phyloP scores from a whole-genome alignment of 2,329 filamentous ascomycete genomes.

The Botrytis hyacinthi region DNA sequence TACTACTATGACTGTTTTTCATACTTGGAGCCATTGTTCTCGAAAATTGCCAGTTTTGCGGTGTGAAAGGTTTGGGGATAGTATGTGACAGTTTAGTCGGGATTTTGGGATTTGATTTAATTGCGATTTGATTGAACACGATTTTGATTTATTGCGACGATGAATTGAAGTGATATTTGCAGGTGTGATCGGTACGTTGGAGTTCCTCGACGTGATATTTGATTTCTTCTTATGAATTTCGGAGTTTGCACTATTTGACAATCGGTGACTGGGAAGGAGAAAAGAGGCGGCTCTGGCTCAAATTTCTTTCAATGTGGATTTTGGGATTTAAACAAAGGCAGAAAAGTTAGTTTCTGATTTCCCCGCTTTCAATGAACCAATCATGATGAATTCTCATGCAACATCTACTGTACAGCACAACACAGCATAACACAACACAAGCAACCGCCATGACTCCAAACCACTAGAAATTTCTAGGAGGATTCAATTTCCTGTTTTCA shows the following conservation, averaged over 20 bases:
- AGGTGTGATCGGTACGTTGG: not conserved
- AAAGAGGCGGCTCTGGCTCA: not conserved
- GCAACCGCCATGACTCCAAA: not conserved
- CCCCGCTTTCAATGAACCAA: not conserved
- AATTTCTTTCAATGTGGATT: not conserved
- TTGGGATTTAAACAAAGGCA: not conserved
- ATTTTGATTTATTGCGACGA: not conserved
- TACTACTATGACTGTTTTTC: slow-evolving; percentile 55
- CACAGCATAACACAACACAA: too few relatives aligned
- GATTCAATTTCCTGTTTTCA: not conserved
- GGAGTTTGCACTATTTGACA: not conserved
- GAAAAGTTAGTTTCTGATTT: not conserved
- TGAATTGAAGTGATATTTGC: not conserved
- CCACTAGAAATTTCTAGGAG: slow-evolving; percentile 2
- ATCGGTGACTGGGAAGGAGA: not conserved
- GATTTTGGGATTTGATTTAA: slow-evolving; percentile 11
- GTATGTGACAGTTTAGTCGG: not conserved
- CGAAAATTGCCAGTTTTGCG: slow-evolving; percentile 38
- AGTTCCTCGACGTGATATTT: not conserved
- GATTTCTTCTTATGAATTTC: not conserved
- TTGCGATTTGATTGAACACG: not conserved
- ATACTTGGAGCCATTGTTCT: slow-evolving; percentile 38
- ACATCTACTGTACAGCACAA: not conserved
- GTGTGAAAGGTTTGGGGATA: slow-evolving; percentile 22
- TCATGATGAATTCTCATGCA: not conserved